These are phyloP conservation scores for Podila minutissima DNA, from an alignment of 192 early-diverging fungal genomes.

Conservation along the genomic window DNA sequence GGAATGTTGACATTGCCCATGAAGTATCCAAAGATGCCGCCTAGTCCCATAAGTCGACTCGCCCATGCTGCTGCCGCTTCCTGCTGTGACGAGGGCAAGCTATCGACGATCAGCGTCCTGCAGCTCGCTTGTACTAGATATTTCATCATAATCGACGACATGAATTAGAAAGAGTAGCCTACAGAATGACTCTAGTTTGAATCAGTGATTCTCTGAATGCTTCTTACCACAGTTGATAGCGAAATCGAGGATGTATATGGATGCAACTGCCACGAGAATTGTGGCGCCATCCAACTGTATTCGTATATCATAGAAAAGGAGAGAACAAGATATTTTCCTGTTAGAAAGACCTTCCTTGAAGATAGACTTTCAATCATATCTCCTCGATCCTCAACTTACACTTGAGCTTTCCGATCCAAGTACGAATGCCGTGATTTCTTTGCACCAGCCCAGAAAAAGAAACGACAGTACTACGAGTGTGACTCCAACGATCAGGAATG, in stretches of 20 bases:
- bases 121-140: constrained; percentile 80
- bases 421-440: constrained; percentile 67
- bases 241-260: constrained; percentile 94
- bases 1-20: constrained; percentile 88
- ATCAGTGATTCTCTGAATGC: too few species aligned
- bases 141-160: not conserved
- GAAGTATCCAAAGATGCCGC: constrained; percentile 89
- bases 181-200: not conserved
- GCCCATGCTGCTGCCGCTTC: constrained; percentile 89
- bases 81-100: constrained; percentile 82
- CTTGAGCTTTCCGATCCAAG: constrained; percentile 28
- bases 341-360: not conserved
- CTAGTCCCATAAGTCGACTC: constrained; percentile 86
- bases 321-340: not conserved
- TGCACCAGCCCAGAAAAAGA: constrained; percentile 80
- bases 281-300: constrained; percentile 42
- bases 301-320: not conserved
- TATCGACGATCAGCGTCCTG: constrained; percentile 90
- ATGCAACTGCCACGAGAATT: constrained; percentile 76
- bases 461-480: constrained; percentile 70
- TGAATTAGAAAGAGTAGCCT: constrained; percentile 1
- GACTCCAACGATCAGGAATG: constrained; percentile 86
- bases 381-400: constrained; percentile 13
- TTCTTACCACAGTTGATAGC: constrained; percentile 82
- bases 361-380: not conserved